Conservation (phyloP, 306 rosid genomes). For the Parietaria judaica region DNA sequence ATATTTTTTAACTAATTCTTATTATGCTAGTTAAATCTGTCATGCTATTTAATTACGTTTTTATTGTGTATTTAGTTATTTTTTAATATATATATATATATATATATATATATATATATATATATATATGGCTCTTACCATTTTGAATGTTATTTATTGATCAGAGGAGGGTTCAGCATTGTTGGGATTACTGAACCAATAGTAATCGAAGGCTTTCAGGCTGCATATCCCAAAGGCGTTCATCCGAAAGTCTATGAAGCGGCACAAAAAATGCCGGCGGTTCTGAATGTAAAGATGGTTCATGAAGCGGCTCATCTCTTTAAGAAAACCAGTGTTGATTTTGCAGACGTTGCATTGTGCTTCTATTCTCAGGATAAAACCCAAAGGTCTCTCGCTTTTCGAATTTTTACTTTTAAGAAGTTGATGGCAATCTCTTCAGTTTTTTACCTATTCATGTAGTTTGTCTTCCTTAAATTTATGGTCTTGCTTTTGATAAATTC, state of each 20-base stretch:
- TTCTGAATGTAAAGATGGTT: constrained; percentile 35
- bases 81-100: background rate
- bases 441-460: too few relatives aligned
- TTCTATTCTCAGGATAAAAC: constrained; percentile 39
- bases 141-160: constrained; percentile 16
- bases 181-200: constrained; percentile 13
- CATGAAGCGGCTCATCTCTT: constrained; percentile 39
- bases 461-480: too few relatives aligned
- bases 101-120: too few relatives aligned
- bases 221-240: constrained; percentile 48
- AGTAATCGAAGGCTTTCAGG: constrained; percentile 46
- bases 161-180: constrained; percentile 57
- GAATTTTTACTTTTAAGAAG: background rate
- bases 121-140: background rate
- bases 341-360: constrained; percentile 58
- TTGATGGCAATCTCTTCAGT: too few relatives aligned
- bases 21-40: background rate
- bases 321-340: constrained; percentile 34
- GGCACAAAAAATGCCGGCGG: constrained; percentile 40
- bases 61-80: background rate
- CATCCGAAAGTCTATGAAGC: constrained; percentile 33
- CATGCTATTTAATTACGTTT: background rate
- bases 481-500: too few relatives aligned
- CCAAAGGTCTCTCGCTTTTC: constrained; percentile 36
- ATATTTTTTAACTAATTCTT: background rate